Base-by-base conservation (phyloP, 2,329 filamentous ascomycete species). In the Diaporthe sp. region DNA sequence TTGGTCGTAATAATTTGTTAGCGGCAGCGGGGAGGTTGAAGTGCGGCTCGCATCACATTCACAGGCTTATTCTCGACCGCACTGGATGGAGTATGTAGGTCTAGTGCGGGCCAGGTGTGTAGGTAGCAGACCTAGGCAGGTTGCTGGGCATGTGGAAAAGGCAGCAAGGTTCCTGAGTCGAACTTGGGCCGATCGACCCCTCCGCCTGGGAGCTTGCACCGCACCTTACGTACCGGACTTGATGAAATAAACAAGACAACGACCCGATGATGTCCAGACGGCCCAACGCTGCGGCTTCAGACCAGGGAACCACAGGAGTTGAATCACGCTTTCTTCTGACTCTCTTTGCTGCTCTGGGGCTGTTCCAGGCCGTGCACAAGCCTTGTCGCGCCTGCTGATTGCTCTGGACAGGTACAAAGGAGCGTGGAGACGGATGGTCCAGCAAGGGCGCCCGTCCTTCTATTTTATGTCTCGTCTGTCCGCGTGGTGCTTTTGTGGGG, bases 1-100 rank as follows among this genome's bases (percentile, higher is more conserved):
- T 58, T 46, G 72, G 71, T 76, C 73, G 75, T 75, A 75, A 76
- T 65, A 76, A 72, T 76, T 75, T 70, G 65, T 70, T 61, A 58
- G 73, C 61, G 60, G 73, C 51, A 74, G 74, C 65, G 73, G 75
- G 75, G 62, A 72, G 73, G 70, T 68, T 73, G 73, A 71, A 46
- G 57, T 76, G 71, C 74, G 74, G 71, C 71, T 73, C 58, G 71
- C 71, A 62, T 65, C 61, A 61, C 71, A 65, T 65, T 73, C 71
- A 73, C 71, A 73, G 71, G 71, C 71, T 73, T 73, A 13, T 53
- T 62, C 34, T 70, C 65, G 34, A 39, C 65, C 31, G 65, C 28
- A 70, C 49, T 70, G 65, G 15, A 61, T 37, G 34, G 22, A 39
- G 65, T 25, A 53, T 17, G 46, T 51, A n/a, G 31, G 57, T 65